Conservation (phyloP, 2,329 filamentous ascomycete species). For the Aspergillus sp. region DNA sequence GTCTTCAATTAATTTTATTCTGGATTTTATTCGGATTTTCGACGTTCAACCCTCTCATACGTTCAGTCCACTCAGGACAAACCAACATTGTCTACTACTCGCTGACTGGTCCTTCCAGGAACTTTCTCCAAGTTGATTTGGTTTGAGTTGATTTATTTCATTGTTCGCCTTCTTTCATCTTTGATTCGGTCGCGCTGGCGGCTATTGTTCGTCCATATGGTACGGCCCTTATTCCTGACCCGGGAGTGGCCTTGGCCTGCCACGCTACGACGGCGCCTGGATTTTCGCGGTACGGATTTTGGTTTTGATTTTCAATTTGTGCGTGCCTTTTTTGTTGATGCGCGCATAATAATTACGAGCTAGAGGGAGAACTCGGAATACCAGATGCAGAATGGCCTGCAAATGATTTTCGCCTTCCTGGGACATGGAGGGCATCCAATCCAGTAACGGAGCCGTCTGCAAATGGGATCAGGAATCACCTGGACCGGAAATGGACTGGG, state of each 20-base stretch:
- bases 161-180: constrained; percentile 3
- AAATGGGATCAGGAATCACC: neutral
- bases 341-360: constrained; percentile 1
- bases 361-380: constrained; percentile 4
- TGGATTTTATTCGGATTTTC: neutral
- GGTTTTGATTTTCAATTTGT: neutral
- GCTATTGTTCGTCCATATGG: neutral
- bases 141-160: neutral
- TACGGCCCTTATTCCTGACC: neutral
- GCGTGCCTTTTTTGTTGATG: neutral
- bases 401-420: constrained; percentile 3
- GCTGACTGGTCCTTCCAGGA: neutral
- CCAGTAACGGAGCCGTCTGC: neutral
- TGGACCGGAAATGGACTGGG: neutral
- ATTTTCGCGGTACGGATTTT: neutral
- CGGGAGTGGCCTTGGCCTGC: neutral
- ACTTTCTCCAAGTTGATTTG: neutral
- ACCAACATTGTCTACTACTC: neutral
- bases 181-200: neutral
- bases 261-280: neutral
- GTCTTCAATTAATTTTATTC: neutral
- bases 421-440: constrained; percentile 6
- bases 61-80: neutral
- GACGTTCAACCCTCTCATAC: neutral
- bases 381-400: constrained; percentile 12